Evolutionary conservation across 2,329 filamentous ascomycete species (phyloP), one percentile per base, ranked within the genome.

Genomic region (Volutella citrinella): DNA sequence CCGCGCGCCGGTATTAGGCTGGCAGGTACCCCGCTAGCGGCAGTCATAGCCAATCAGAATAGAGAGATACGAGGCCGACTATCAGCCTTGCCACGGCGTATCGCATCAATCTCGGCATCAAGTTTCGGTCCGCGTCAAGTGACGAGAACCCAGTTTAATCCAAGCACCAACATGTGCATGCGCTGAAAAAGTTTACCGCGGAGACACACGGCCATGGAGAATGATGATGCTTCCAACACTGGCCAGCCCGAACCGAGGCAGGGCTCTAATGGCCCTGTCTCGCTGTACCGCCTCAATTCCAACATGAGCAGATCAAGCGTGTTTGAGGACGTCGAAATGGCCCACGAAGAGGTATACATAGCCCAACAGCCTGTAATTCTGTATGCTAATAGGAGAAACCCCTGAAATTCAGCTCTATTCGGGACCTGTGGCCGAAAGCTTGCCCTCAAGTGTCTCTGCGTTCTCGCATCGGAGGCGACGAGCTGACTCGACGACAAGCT

Each of bases 281-380:
- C 57, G 32, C 56, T 86, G 43, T 87, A 87, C 61, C 71, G 82
- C 34, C 70, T 83, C 35, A 72, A 72, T 46, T 84, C 82, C 32
- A 87, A 87, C 53, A 71, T 80, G 52, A 88, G 84, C 65, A 80
- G 74, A 62, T 72, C 82, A 21, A 95, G 87, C 63, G 82, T 96
- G 49, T 83, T 95, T 51, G 88, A 88, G 48, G 88, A 95, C 62
- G 90, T 97, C n/a, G 91, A 96, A 60, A 97, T 98, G 93, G 91
- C 93, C 14, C 88, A 94, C 32, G 87, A 95, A 59, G 91, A 97
- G 77, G 87, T 93, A 52, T 27, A 12, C 6, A 32, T 16, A 20
- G 24, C 41, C 31, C 27, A 19, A 21, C 25, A n/a, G 41, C n/a
- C n/a, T n/a, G n/a, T n/a, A n/a, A n/a, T n/a, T n/a, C n/a, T n/a